Evolutionary conservation across 1,139 yeast species (phyloP).

Genomic region (Scheffersomyces insectosa): DNA sequence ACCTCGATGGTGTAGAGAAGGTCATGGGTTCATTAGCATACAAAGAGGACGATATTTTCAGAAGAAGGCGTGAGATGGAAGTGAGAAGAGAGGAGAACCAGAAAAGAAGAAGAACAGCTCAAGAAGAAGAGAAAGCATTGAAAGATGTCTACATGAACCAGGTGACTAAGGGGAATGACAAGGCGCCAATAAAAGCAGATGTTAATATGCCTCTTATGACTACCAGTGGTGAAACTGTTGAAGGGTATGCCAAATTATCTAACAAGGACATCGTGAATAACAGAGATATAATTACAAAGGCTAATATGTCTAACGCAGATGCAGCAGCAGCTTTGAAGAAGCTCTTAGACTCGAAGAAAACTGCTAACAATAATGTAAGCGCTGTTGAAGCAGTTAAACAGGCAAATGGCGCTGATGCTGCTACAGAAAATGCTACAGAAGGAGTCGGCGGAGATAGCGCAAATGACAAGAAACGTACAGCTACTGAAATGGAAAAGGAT

Average conservation of each 20-base stretch:
- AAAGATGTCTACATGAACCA: conserved; percentile 35
- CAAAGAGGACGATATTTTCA: conserved; percentile 81
- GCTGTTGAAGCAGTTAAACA: conserved; percentile 45
- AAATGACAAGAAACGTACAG: neutral
- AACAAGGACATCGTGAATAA: conserved; percentile 75
- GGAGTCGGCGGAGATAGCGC: neutral
- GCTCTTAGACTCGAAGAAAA: conserved; percentile 32
- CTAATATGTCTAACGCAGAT: conserved; percentile 70
- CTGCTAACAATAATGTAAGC: conserved; percentile 27
- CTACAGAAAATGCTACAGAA: neutral
- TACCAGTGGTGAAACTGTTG: conserved; percentile 67
- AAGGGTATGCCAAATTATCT: conserved; percentile 60
- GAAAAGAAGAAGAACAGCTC: conserved; percentile 53
- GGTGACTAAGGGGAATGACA: conserved; percentile 66
- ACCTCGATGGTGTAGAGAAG: conserved; percentile 73
- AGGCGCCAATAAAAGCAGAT: conserved; percentile 72
- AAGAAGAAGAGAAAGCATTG: conserved; percentile 42
- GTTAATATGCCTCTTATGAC: conserved; percentile 77
- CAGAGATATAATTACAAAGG: conserved; percentile 66
- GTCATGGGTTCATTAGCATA: conserved; percentile 64
- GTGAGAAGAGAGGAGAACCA: conserved; percentile 61
- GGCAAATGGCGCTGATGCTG: conserved; percentile 18
- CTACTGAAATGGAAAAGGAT: neutral
- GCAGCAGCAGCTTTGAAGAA: conserved; percentile 69
- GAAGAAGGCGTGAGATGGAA: conserved; percentile 67